Percentiles rank a stretch among this genome's conserved stretches.
Evolutionary conservation across 192 early-diverging fungal species (phyloP).

Genomic region (Pilobolus umbonatus): DNA sequence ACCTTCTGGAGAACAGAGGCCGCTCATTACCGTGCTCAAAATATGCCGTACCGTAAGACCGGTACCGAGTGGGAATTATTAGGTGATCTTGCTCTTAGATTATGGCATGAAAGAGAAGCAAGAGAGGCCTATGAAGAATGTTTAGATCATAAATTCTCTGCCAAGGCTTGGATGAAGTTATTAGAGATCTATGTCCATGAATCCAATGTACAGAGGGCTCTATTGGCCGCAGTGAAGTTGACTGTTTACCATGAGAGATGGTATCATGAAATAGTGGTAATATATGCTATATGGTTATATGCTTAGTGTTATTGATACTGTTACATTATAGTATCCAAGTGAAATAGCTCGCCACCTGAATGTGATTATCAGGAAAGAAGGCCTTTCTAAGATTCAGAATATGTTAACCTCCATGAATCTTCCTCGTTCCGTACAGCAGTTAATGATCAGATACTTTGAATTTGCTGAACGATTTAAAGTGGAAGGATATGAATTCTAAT

Average conservation of each 20-base stretch:
- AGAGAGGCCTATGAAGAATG: slow-evolving; percentile 88
- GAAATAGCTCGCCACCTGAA: slow-evolving; percentile 78
- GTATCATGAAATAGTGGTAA: slow-evolving; percentile 85
- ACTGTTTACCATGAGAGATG: slow-evolving; percentile 84
- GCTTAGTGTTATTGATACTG: not conserved
- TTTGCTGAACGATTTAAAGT: slow-evolving; percentile 71
- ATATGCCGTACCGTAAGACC: slow-evolving; percentile 84
- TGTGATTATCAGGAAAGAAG: slow-evolving; percentile 80
- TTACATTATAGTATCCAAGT: slow-evolving; percentile 81
- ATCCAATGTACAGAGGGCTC: slow-evolving; percentile 73
- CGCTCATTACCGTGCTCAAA: slow-evolving; percentile 65
- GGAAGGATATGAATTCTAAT: slow-evolving; percentile 61
- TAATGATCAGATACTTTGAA: slow-evolving; percentile 69
- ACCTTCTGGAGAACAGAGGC: slow-evolving; percentile 89
- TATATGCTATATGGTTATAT: slow-evolving; percentile 14
- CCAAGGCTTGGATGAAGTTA: slow-evolving; percentile 81
- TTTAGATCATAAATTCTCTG: slow-evolving; percentile 86
- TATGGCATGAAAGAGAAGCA: slow-evolving; percentile 87
- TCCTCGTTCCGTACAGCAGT: slow-evolving; percentile 66
- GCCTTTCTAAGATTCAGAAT: slow-evolving; percentile 90
- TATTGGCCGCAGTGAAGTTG: slow-evolving; percentile 78
- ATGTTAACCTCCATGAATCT: slow-evolving; percentile 86
- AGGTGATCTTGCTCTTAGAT: slow-evolving; percentile 84
- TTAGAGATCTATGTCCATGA: slow-evolving; percentile 79
- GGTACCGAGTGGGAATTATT: slow-evolving; percentile 98